Base-by-base conservation (phyloP, 202 grass and related monocot species). In the Carex arenaria region DNA sequence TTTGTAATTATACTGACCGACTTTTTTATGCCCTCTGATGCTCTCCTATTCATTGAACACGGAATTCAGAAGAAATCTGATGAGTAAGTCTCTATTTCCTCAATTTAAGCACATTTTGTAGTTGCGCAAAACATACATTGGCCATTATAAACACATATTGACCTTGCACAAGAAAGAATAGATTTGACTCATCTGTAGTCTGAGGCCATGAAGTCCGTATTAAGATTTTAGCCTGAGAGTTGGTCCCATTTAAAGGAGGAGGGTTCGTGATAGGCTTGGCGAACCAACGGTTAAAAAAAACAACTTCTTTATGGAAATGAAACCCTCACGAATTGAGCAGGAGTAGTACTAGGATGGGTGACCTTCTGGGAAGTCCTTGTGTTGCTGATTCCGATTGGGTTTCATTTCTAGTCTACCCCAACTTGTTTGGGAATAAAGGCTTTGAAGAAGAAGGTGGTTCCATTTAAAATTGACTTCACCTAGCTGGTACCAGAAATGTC, bases 21-120 rank as follows among this genome's bases (percentile, higher is more conserved):
- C 3, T 85, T 85, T 38, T 60, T 87, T 94, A 63, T 91, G 49
- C 70, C 67, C 68, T 80, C 70, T 67, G 71, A 56, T 78, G 80
- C 67, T 83, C 74, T 79, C 85, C 87, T 83, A 18, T 65, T 28
- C 78, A 15, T 72, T 71, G 71, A 64, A 74, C 70, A 62, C 78
- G 72, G 89, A 89, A 76, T 91, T 57, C 90, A 98, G 95, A 93
- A 87, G 93, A 95, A 93, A 85, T 89, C 95, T 79, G 95, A 98
- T 47, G 95, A 98, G 95, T 98, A 98, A 94, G 95, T 95, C 78
- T 40, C 67, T 63, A 68, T 84, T 82, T 34, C 26, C 78, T 19
- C 13, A 81, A 81, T n/a, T 23, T n/a, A 52, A 68, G 40, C 11
- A 22, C 7, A 7, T 63, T 63, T 11, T 10, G 13, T 77, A 77